These are phyloP conservation scores for Royoungia palumana DNA, from an alignment of 768 basidiomycete species.

Conservation along the genomic window DNA sequence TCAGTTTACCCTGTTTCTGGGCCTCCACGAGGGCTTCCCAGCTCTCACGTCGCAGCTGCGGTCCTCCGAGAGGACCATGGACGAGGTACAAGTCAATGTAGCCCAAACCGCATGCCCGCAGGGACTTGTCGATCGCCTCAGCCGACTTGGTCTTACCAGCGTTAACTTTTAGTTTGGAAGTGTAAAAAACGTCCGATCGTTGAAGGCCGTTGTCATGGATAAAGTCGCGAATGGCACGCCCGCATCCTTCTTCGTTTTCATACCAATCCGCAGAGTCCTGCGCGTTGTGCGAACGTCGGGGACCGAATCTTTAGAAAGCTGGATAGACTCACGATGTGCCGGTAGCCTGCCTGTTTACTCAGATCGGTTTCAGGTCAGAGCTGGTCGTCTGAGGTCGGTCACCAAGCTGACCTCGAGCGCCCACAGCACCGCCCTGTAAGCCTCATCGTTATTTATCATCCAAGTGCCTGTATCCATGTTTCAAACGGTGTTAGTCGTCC, in stretches of 20 bases:
- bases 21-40: constrained; percentile 3
- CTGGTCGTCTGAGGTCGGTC: background rate
- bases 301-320: background rate
- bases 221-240: constrained; percentile 57
- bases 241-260: constrained; percentile 60
- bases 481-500: background rate
- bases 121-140: constrained; percentile 49
- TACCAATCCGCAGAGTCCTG: constrained; percentile 11
- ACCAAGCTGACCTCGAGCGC: constrained; percentile 6
- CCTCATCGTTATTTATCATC: constrained; percentile 3
- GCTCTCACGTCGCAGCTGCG: constrained; percentile 5
- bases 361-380: background rate
- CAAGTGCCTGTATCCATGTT: constrained; percentile 1
- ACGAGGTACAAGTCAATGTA: constrained; percentile 4
- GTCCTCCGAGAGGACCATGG: constrained; percentile 3
- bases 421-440: constrained; percentile 5
- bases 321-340: constrained; percentile 8
- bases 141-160: constrained; percentile 41
- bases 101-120: constrained; percentile 38
- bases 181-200: constrained; percentile 55
- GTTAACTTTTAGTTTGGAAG: constrained; percentile 66
- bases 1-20: background rate
- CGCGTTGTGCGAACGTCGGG: background rate
- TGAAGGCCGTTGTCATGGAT: constrained; percentile 42
- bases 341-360: constrained; percentile 3